These are phyloP conservation scores for Rhododendron mucronatum DNA, from an alignment of 148 eudicot species.

Conservation along the genomic window DNA sequence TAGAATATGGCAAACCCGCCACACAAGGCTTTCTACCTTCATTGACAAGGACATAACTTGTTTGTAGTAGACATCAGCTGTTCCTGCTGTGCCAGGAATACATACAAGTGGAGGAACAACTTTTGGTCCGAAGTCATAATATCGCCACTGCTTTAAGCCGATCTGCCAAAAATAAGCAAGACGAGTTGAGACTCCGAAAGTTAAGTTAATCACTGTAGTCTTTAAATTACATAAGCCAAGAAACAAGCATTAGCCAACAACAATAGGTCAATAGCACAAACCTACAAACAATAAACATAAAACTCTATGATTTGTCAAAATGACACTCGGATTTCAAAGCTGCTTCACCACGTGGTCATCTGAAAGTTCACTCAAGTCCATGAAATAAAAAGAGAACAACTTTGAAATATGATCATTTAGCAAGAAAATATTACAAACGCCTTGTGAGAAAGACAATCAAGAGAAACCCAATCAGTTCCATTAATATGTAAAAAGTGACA, in stretches of 20 bases:
- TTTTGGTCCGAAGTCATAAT: slow-evolving; percentile 98
- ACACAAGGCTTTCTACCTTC: slow-evolving; percentile 48
- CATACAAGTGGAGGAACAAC: slow-evolving; percentile 90
- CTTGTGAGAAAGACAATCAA: not conserved
- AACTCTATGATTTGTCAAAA: not conserved
- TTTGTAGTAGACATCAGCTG: slow-evolving; percentile 92
- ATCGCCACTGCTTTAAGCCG: slow-evolving; percentile 91
- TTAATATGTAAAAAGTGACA: not conserved
- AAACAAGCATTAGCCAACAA: not conserved
- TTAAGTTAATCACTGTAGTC: not conserved
- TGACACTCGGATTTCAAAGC: not conserved
- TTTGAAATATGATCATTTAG: not conserved
- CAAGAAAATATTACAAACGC: not conserved
- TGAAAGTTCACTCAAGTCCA: not conserved
- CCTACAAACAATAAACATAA: not conserved
- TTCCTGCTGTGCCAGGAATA: slow-evolving; percentile 86
- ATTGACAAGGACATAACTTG: slow-evolving; percentile 90
- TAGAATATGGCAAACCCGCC: not conserved
- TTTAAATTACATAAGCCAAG: slow-evolving; percentile 3
- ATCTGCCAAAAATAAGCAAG: slow-evolving; percentile 37
- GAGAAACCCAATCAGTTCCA: not conserved
- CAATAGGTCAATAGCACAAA: not conserved
- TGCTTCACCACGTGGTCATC: not conserved
- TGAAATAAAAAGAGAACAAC: not conserved
- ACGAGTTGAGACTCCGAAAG: not conserved